Conservation (phyloP, 192 early-diverging fungal species). For the Mortierella claussenii region DNA sequence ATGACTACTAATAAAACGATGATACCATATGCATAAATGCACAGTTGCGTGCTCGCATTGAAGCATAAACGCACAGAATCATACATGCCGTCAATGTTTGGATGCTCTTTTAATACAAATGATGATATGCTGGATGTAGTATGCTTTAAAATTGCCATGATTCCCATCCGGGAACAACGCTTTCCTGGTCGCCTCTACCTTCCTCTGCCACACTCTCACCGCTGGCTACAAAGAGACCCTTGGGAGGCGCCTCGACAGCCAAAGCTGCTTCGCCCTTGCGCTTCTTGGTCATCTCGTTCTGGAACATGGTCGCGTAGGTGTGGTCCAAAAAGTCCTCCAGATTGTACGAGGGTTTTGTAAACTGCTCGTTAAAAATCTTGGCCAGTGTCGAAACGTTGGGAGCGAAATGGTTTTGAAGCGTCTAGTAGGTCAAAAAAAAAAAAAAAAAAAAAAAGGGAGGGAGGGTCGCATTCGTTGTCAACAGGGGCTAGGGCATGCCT, state of each 20-base stretch:
- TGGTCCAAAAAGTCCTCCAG: slow-evolving; percentile 98
- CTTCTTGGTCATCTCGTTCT: slow-evolving; percentile 66
- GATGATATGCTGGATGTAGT: too few species aligned
- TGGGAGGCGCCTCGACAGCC: slow-evolving; percentile 66
- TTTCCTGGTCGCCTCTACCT: slow-evolving; percentile 4
- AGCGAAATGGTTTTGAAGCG: slow-evolving; percentile 87
- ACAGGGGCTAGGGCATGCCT: too few species aligned
- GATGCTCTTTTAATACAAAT: too few species aligned
- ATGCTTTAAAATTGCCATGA: slow-evolving; percentile 40
- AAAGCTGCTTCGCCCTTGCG: slow-evolving; percentile 72
- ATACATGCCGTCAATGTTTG: too few species aligned
- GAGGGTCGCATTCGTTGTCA: too few species aligned
- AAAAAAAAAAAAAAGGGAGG: background rate
- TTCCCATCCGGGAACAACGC: slow-evolving; percentile 42
- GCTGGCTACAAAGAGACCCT: slow-evolving; percentile 53
- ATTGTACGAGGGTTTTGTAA: slow-evolving; percentile 86
- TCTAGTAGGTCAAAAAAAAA: slow-evolving; percentile 51
- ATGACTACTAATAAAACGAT: too few species aligned
- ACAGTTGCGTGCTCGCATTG: too few species aligned
- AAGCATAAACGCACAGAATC: too few species aligned
- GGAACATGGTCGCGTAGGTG: slow-evolving; percentile 81
- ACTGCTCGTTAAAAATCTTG: slow-evolving; percentile 86
- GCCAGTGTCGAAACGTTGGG: slow-evolving; percentile 88
- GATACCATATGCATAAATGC: too few species aligned
- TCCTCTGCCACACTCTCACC: background rate